Base-by-base conservation (phyloP, 2,329 filamentous ascomycete genomes). In the Fusarium nodosum region DNA sequence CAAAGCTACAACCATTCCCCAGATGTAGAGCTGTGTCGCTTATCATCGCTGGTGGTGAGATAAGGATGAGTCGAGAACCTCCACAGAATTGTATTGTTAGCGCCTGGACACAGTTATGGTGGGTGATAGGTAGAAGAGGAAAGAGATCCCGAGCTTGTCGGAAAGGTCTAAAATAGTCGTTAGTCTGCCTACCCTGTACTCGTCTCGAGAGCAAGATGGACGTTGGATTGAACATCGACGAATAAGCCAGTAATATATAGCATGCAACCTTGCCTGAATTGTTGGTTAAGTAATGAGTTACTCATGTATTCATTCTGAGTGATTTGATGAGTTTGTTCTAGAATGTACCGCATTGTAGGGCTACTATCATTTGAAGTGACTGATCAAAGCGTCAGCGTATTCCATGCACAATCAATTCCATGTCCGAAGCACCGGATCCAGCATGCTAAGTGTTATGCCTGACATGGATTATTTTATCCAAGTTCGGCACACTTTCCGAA, bases 31-130 rank as follows among this genome's bases (percentile, higher is more conserved):
- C 22, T 11, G 6, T n/a, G 16, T 51, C 67, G 62, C 62, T 33
- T 70, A 70, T 67, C 18, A 5, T 64, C 66, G 67, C 66, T 66
- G 26, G 8, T 42, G 47, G 48, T 41, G 41, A 65, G 64, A 69
- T 67, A 59, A 55, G 51, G 1, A 55, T 46, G 2, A 41, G 8
- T 34, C 20, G 31, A 15, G 13, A 12, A 31, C 10, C 64, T 51
- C 65, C 54, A 56, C 54, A 45, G 16, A 41, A 51, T 7, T 28
- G 20, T 30, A 12, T 22, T 16, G 4, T 56, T 52, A 24, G 53
- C 39, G 48, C n/a, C 26, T 51, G 54, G 46, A 26, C 44, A 41
- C 24, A 24, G 18, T 38, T 30, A n/a, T 28, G n/a, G n/a, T n/a
- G n/a, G n/a, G 9, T 20, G 66, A 44, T 26, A 1, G 10, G 36